Conservation (phyloP, 495 filamentous ascomycete species). For the Aspergillus sclerotiicarbonarius region DNA sequence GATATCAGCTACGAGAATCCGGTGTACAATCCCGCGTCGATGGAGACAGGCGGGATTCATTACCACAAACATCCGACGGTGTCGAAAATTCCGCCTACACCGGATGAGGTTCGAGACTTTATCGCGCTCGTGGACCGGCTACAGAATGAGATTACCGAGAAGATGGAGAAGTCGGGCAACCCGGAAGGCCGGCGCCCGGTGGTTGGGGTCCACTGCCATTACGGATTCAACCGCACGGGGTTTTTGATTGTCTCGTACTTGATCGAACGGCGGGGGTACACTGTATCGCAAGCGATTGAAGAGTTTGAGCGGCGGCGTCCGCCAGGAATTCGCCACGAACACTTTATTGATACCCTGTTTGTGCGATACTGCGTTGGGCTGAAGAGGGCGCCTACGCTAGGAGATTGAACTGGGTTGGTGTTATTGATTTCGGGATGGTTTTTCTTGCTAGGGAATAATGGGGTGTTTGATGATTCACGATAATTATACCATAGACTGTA, state of each 20-base stretch:
- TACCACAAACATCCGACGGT: conserved; percentile 91
- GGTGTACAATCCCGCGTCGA: conserved; percentile 75
- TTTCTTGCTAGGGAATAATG: background rate
- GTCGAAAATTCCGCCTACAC: conserved; percentile 82
- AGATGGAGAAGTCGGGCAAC: conserved; percentile 41
- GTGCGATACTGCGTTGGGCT: conserved; percentile 68
- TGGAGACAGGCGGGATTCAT: conserved; percentile 68
- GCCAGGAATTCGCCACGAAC: conserved; percentile 83
- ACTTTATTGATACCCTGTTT: conserved; percentile 85
- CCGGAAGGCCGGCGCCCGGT: conserved; percentile 46
- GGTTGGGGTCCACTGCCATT: conserved; percentile 91
- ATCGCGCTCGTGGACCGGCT: conserved; percentile 75
- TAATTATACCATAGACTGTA: conserved; percentile 23
- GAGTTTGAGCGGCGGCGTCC: conserved; percentile 71
- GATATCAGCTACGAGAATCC: conserved; percentile 87
- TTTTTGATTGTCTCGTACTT: conserved; percentile 91
- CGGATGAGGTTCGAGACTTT: conserved; percentile 73
- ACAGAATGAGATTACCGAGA: conserved; percentile 40
- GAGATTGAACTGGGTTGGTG: conserved; percentile 22
- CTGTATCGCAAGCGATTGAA: conserved; percentile 74
- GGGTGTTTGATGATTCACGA: conserved; percentile 20
- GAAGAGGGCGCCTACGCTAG: conserved; percentile 53
- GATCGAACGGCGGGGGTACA: conserved; percentile 73
- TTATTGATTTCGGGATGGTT: conserved; percentile 14
- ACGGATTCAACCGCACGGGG: conserved; percentile 89